phyloP scores from a whole-genome alignment of 1,284 basidiomycete genomes.

The Athelia psychrophila region DNA sequence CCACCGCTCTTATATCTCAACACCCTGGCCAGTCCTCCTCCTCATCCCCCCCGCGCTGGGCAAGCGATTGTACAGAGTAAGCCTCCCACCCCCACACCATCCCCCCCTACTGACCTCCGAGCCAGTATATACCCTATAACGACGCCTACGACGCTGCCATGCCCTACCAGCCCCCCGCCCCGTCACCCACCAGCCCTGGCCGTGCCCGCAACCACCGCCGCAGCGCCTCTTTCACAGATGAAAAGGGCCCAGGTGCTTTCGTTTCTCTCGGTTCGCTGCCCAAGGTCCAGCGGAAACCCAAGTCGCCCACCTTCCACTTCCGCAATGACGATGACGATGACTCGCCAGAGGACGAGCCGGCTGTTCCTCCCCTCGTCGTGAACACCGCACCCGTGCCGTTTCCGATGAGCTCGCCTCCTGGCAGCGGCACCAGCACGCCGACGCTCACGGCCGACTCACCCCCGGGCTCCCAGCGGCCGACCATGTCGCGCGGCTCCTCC shows the following conservation, averaged over 20 bases:
- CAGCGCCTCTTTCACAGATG: background rate
- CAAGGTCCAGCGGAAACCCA: background rate
- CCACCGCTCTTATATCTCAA: constrained; percentile 2
- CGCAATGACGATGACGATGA: background rate
- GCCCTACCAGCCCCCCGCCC: constrained; percentile 3
- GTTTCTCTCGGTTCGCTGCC: background rate
- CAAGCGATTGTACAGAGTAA: background rate
- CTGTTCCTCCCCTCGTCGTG: background rate
- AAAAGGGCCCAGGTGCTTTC: background rate
- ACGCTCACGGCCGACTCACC: background rate
- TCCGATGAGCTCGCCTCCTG: constrained; percentile 13
- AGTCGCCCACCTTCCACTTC: constrained; percentile 11
- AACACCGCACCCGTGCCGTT: constrained; percentile 12
- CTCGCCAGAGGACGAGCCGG: background rate
- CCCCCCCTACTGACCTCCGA: background rate
- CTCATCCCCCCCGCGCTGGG: constrained; percentile 12
- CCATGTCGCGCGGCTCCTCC: constrained; percentile 17
- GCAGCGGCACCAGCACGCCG: constrained; percentile 18
- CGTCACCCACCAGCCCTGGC: constrained; percentile 3
- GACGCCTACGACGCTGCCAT: background rate
- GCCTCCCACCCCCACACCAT: background rate
- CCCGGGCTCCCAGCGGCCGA: background rate
- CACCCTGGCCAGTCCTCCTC: constrained; percentile 20
- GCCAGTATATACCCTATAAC: too few species aligned
- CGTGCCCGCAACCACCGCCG: constrained; percentile 3